Evolutionary conservation across 106 monocot genomes (phyloP), one percentile per base, ranked within the genome.

Genomic region (Dendrobium chrysotoxum): DNA sequence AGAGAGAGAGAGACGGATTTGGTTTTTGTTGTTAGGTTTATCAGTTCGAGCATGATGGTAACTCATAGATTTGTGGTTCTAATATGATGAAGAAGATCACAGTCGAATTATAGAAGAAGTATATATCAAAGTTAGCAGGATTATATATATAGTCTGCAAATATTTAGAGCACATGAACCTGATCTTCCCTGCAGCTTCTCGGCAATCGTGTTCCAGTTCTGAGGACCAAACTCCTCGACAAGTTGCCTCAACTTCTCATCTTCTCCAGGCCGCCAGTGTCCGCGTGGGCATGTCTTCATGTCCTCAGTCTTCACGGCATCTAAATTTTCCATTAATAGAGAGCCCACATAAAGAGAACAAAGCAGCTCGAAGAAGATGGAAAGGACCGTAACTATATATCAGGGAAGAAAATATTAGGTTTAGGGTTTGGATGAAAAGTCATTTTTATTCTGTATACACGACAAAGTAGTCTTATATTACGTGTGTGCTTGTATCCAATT

Each of bases 211-310:
- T 95, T 95, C 95, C 95, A 95, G 81, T 95, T 95, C 80, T 89
- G 92, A 5, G 95, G 89, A n/a, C 95, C 95, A 44, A 91, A 91
- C 85, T 91, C 38, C 55, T 93, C 81, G 11, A 95, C 95, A 15
- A 95, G 88, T 80, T 84, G 81, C 82, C 81, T 77, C 39, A 95
- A 82, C 78, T 83, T 95, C 85, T 93, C 91, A 50, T 95, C 95
- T 76, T 95, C 95, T n/a, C 85, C 79, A 26, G 95, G 92, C 80
- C 93, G 72, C 95, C 95, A 95, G 84, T 95, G 95, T 15, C 91
- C 95, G 53, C 91, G 72, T 0, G 89, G 83, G 78, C 91, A 90
- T 21, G 74, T 30, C 74, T 80, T 84, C 38, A 45, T 68, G 47
- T 88, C 79, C 53, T 82, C 57, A 7, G 78, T 40, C 54, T 72